These are phyloP conservation scores for Ascochyta rabiei DNA, from an alignment of 2,329 filamentous ascomycete species.

Conservation along the genomic window DNA sequence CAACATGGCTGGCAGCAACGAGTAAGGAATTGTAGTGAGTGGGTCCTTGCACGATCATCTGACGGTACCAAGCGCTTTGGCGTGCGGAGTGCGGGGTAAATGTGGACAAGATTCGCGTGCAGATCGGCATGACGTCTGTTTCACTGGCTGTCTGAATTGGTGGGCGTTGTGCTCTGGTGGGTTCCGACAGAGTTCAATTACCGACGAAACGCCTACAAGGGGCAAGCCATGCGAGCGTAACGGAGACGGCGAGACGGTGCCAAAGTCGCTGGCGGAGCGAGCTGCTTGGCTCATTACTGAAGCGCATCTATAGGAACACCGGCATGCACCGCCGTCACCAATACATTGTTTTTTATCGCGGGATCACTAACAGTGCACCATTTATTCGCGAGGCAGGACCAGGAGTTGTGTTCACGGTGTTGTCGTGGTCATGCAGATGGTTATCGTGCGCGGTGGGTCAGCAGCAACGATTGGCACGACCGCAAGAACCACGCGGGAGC, in stretches of 20 bases:
- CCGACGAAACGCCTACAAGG: neutral
- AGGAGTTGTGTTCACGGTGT: too few species aligned
- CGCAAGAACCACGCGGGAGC: too few species aligned
- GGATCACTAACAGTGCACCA: too few species aligned
- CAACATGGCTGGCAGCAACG: constrained; percentile 5
- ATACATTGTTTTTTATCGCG: too few species aligned
- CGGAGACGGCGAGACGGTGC: neutral
- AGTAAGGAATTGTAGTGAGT: constrained; percentile 4
- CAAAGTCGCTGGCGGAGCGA: neutral
- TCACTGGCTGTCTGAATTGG: constrained; percentile 2
- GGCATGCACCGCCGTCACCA: too few species aligned
- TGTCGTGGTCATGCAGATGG: too few species aligned
- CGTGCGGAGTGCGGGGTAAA: constrained; percentile 27
- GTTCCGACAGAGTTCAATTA: neutral
- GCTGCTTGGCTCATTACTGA: too few species aligned
- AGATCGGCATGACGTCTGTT: constrained; percentile 16
- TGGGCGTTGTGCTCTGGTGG: neutral
- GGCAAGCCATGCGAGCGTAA: neutral
- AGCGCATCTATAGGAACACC: too few species aligned
- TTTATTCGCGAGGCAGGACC: too few species aligned
- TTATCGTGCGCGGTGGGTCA: too few species aligned
- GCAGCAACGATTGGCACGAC: too few species aligned
- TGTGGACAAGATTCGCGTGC: constrained; percentile 13
- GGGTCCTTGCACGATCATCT: constrained; percentile 13
- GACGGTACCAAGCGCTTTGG: constrained; percentile 17